Conservation (phyloP, 1,139 yeast genomes). For the Sugiyamaella neomexicana region DNA sequence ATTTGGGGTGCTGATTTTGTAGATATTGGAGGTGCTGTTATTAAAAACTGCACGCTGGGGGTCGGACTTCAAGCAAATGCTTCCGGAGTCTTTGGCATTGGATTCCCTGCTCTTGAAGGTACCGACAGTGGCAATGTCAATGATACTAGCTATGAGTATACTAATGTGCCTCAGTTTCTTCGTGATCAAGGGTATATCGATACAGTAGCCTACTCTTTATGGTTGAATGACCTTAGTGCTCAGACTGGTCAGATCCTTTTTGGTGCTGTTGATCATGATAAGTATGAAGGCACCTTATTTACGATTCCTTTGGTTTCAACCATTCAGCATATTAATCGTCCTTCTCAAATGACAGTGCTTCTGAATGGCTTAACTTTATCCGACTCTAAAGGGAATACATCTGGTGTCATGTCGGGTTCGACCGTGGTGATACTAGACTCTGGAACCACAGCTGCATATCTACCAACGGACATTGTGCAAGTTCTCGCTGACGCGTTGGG, state of each 20-base stretch:
- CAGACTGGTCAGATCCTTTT: conserved; percentile 51
- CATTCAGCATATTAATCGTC: conserved; percentile 17
- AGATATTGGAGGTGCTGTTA: conserved; percentile 41
- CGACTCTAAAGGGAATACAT: conserved; percentile 16
- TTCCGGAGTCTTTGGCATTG: conserved; percentile 14
- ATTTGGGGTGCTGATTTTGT: conserved; percentile 60
- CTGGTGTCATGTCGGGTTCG: conserved; percentile 19
- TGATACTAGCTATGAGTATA: conserved; percentile 8
- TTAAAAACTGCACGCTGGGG: conserved; percentile 40
- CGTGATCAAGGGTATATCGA: conserved; percentile 37
- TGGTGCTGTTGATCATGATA: conserved; percentile 59
- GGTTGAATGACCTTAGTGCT: conserved; percentile 46
- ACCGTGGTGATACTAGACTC: conserved; percentile 39
- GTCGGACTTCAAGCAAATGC: conserved; percentile 10
- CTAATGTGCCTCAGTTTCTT: conserved; percentile 20
- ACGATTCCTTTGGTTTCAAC: conserved; percentile 32
- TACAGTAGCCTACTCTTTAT: conserved; percentile 53
- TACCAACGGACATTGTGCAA: conserved; percentile 32
- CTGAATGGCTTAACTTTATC: conserved; percentile 24
- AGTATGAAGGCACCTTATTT: conserved; percentile 46
- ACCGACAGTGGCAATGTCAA: background rate
- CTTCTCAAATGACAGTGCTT: conserved; percentile 28
- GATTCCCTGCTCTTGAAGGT: conserved; percentile 16
- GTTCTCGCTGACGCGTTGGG: conserved; percentile 20
- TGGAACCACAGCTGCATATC: conserved; percentile 40